phyloP scores from a whole-genome alignment of 1,284 basidiomycete genomes.

The Rhodofomes roseus region DNA sequence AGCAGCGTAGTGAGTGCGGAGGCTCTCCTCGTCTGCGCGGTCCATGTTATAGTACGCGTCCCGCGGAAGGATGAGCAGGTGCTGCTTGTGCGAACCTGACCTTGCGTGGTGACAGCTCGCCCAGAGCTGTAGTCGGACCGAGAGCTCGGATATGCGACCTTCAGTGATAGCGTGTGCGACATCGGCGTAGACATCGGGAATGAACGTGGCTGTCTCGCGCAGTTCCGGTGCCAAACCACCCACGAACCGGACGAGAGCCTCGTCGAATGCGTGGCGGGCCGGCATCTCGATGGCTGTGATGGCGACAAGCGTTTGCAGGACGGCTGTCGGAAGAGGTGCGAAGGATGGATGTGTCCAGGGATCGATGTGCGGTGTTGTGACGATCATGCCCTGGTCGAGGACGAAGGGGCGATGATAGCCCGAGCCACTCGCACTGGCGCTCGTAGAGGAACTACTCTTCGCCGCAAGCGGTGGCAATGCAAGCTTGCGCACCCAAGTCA shows the following conservation, averaged over 20 bases:
- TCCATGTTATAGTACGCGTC: conserved; percentile 53
- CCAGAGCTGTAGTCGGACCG: conserved; percentile 52
- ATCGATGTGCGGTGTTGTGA: conserved; percentile 39
- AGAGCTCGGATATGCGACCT: conserved; percentile 33
- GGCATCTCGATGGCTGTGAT: conserved; percentile 61
- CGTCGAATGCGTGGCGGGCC: conserved; percentile 47
- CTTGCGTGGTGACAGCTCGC: conserved; percentile 54
- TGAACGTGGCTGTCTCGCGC: conserved; percentile 56
- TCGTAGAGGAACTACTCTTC: background rate
- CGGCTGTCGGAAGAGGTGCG: conserved; percentile 51
- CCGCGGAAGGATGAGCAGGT: conserved; percentile 56
- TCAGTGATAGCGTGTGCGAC: conserved; percentile 45
- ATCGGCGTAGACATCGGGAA: conserved; percentile 49
- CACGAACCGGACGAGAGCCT: conserved; percentile 45
- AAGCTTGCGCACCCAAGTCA: conserved; percentile 24
- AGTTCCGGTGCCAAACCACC: conserved; percentile 50
- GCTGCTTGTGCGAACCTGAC: conserved; percentile 53
- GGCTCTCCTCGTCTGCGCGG: conserved; percentile 43
- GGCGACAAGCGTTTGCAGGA: conserved; percentile 43
- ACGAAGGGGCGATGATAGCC: conserved; percentile 21
- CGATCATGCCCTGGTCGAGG: conserved; percentile 31
- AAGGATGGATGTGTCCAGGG: conserved; percentile 58
- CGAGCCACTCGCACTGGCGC: background rate
- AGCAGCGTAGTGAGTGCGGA: conserved; percentile 39
- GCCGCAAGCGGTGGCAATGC: conserved; percentile 3